Percentiles rank a stretch among this genome's conserved stretches.
Evolutionary conservation across 495 filamentous ascomycete genomes (phyloP).

Genomic region (Parathielavia appendiculata): DNA sequence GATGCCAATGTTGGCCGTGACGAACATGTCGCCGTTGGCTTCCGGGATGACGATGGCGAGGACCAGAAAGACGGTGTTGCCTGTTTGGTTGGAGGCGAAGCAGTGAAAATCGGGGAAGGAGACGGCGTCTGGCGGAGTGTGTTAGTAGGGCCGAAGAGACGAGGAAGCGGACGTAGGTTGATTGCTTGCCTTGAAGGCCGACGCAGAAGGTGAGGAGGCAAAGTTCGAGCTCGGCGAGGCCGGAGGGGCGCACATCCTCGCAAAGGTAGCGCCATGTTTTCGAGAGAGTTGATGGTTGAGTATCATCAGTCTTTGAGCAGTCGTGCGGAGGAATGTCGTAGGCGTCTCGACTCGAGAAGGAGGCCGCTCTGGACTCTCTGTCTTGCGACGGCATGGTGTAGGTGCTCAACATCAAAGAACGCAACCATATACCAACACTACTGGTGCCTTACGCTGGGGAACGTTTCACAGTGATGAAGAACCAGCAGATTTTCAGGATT

Average conservation of each 20-base stretch:
- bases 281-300: constrained; percentile 9
- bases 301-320: not conserved
- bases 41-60: constrained; percentile 50
- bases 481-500: no score
- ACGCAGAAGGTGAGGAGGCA: constrained; percentile 43
- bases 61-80: constrained; percentile 56
- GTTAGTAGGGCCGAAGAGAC: not conserved
- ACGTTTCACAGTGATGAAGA: not conserved
- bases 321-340: not conserved
- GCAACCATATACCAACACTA: not conserved
- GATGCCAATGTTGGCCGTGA: constrained; percentile 48
- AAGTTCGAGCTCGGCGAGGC: constrained; percentile 40
- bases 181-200: constrained; percentile 32
- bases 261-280: constrained; percentile 36
- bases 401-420: not conserved
- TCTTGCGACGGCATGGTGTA: constrained; percentile 3
- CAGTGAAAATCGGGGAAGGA: constrained; percentile 59
- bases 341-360: not conserved
- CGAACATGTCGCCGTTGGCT: constrained; percentile 44
- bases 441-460: not conserved
- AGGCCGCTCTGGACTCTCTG: not conserved
- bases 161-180: not conserved
- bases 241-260: constrained; percentile 32
- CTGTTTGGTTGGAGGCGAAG: constrained; percentile 62
- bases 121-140: constrained; percentile 45